phyloP scores from a whole-genome alignment of 495 filamentous ascomycete genomes.

The Penicillium cinerascens region DNA sequence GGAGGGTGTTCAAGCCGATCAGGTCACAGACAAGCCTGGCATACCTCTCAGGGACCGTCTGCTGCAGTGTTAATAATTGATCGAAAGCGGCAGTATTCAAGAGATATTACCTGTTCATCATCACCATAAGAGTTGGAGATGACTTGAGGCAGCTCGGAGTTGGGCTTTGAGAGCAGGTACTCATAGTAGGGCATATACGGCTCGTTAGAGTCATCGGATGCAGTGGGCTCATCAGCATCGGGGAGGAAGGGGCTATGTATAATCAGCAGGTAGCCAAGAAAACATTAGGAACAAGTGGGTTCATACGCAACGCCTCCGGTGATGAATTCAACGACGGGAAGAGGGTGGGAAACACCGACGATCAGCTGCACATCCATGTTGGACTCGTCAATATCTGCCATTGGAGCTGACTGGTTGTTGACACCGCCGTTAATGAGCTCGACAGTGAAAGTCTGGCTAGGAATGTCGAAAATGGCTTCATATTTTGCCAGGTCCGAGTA shows the following conservation, averaged over 20 bases:
- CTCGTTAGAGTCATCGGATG: conserved; percentile 53
- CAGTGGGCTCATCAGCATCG: conserved; percentile 52
- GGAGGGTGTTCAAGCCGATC: conserved; percentile 63
- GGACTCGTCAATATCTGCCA: conserved; percentile 50
- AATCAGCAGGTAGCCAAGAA: not conserved
- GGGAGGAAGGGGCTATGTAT: conserved; percentile 47
- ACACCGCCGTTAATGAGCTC: conserved; percentile 52
- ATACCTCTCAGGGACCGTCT: conserved; percentile 64
- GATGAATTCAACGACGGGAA: conserved; percentile 58
- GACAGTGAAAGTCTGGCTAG: conserved; percentile 53
- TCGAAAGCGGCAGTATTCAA: not conserved
- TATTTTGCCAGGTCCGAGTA: conserved; percentile 32
- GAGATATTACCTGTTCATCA: conserved; percentile 49
- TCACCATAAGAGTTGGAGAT: conserved; percentile 72
- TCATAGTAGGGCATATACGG: conserved; percentile 64
- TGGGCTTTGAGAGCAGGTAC: conserved; percentile 52
- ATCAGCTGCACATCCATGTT: conserved; percentile 69
- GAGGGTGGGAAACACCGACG: conserved; percentile 50
- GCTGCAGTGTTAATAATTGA: not conserved
- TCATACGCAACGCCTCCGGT: conserved; percentile 54
- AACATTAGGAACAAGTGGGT: not conserved
- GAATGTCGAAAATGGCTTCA: conserved; percentile 32
- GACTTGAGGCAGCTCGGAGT: conserved; percentile 57
- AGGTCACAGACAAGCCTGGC: conserved; percentile 63
- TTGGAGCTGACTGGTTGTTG: conserved; percentile 44